Conservation (phyloP, 495 filamentous ascomycete genomes). For the Penicillium waksmanii region DNA sequence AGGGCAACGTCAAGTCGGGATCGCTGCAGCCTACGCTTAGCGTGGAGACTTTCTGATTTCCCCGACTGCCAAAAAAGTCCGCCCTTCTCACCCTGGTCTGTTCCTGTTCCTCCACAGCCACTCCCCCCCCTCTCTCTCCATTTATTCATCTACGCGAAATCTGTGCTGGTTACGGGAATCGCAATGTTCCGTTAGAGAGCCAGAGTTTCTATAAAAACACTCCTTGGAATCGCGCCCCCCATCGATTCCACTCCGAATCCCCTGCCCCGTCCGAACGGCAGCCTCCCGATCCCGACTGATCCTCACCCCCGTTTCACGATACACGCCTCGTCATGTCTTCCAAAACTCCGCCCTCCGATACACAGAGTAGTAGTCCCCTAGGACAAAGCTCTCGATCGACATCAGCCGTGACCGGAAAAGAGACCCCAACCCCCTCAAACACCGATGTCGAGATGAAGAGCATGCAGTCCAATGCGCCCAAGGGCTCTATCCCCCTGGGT, state of each 20-base stretch:
- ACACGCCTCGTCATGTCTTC: slow-evolving; percentile 31
- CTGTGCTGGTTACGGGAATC: not conserved
- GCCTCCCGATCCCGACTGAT: not conserved
- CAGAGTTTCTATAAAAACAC: not conserved
- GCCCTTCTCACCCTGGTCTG: slow-evolving; percentile 10
- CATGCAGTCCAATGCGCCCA: slow-evolving; percentile 53
- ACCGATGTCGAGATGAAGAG: slow-evolving; percentile 71
- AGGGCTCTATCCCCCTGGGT: slow-evolving; percentile 60
- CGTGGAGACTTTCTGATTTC: slow-evolving; percentile 6
- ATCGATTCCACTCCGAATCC: not conserved
- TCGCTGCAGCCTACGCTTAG: slow-evolving; percentile 7
- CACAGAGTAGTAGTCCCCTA: slow-evolving; percentile 31
- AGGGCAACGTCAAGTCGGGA: not conserved
- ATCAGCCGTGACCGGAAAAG: slow-evolving; percentile 55
- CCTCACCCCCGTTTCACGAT: slow-evolving; percentile 7
- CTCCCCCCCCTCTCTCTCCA: not conserved
- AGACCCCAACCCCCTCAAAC: slow-evolving; percentile 60
- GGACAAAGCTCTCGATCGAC: slow-evolving; percentile 32
- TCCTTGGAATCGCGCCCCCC: too few species aligned
- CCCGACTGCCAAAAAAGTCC: slow-evolving; percentile 22
- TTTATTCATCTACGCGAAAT: not conserved
- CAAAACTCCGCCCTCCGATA: slow-evolving; percentile 32
- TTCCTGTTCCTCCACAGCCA: not conserved
- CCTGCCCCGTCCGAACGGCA: slow-evolving; percentile 10
- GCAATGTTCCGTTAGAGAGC: slow-evolving; percentile 22